Evolutionary conservation across 106 monocot genomes (phyloP).

Genomic region (Iris macrosiphon): DNA sequence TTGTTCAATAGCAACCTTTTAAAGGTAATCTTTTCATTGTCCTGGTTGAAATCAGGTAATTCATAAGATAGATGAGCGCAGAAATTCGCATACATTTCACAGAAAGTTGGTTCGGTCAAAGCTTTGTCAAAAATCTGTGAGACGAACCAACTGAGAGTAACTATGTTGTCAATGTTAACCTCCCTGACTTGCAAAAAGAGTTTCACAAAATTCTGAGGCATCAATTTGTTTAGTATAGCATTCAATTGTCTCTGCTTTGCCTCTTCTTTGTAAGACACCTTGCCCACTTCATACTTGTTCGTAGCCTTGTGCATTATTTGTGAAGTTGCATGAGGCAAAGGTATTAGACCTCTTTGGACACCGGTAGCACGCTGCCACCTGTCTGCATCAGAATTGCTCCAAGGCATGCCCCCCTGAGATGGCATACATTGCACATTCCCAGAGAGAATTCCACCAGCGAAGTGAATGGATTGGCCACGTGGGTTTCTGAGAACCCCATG

Average conservation of each 20-base stretch:
- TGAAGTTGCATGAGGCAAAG: conserved; percentile 47
- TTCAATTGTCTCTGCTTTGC: conserved; percentile 65
- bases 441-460: conserved; percentile 53
- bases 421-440: conserved; percentile 34
- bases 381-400: conserved; percentile 46
- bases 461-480: conserved; percentile 32
- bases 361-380: conserved; percentile 59
- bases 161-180: conserved; percentile 47
- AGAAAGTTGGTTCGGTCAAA: conserved; percentile 74
- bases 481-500: conserved; percentile 63
- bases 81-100: conserved; percentile 89
- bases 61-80: conserved; percentile 49
- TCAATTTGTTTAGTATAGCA: conserved; percentile 72
- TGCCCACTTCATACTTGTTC: conserved; percentile 65
- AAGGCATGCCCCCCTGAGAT: conserved; percentile 28
- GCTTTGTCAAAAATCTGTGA: conserved; percentile 91
- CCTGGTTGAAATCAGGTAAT: conserved; percentile 56
- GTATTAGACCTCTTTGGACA: conserved; percentile 55
- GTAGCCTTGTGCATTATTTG: conserved; percentile 71
- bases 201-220: conserved; percentile 73
- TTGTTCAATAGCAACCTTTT: conserved; percentile 70
- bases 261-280: conserved; percentile 49
- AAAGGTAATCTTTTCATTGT: conserved; percentile 72
- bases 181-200: conserved; percentile 58
- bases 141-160: conserved; percentile 62